Evolutionary conservation across 164 flowering plant genomes (phyloP), one percentile per base, ranked within the genome.

Genomic region (Dillenia suffruticosa): DNA sequence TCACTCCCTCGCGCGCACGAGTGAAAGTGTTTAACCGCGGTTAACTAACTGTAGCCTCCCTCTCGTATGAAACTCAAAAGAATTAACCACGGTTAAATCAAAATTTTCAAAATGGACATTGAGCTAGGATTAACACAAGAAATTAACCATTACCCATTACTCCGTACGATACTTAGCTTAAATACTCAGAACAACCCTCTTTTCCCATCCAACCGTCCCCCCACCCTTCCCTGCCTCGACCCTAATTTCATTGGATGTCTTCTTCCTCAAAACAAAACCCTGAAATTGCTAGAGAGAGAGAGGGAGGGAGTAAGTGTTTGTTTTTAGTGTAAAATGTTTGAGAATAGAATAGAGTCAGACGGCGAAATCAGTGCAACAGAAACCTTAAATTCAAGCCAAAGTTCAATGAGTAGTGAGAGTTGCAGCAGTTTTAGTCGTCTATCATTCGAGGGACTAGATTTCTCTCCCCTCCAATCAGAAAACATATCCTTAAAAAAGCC

Each of bases 381-480:
- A 24, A 70, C 73, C 3, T 22, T 70, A 32, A 78, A 71, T 55
- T 82, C 85, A 8, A 71, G 79, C 64, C 63, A 77, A 12, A 81
- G 77, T 49, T 79, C 84, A 19, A 85, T 75, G 80, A 78, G 83
- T 63, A 73, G 81, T 61, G 85, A 73, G 9, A 79, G 82, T 51
- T 69, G 76, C 68, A 79, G 82, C 65, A 79, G 79, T 57, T 68
- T 74, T 63, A 71, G 84, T 63, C 84, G 84, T 45, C 64, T 76
- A 17, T 83, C 90, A 5, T 81, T 81, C 63, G 85, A 77, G n/a
- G 66, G 73, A n/a, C 45, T 65, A 12, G 71, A 66, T 46, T 47
- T 46, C 8, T 46, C 63, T 24, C 40, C 66, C 8, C 58, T 74
- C 10, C 62, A 80, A 1, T 74, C 74, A 48, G 86, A 77, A 10